phyloP scores from a whole-genome alignment of 345 rosid genomes.

The Citrus medica region DNA sequence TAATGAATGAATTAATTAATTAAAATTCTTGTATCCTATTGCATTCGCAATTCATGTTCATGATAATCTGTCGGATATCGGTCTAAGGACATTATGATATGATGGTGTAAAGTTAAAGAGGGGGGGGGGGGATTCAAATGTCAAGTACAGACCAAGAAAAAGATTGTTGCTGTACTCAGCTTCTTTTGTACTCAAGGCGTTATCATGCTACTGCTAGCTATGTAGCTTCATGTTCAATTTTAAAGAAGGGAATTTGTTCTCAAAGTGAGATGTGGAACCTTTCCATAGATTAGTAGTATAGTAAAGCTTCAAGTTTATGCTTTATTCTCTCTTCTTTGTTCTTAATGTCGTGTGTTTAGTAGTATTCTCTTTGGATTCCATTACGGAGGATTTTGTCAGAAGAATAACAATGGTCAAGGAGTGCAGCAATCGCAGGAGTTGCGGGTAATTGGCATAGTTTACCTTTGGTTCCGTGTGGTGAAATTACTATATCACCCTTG shows the following conservation, averaged over 20 bases:
- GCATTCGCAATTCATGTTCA: not conserved
- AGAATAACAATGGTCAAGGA: not conserved
- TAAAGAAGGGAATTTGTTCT: conserved; percentile 19
- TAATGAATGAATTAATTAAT: not conserved
- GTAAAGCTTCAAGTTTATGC: not conserved
- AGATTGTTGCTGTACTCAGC: not conserved
- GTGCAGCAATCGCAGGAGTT: not conserved
- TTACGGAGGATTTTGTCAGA: not conserved
- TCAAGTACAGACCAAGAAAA: conserved; percentile 15
- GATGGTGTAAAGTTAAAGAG: conserved; percentile 25
- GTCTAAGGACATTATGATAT: not conserved
- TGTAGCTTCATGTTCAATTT: not conserved
- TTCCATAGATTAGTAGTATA: not conserved
- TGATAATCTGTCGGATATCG: not conserved
- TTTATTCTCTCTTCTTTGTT: not conserved
- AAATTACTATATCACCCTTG: conserved; percentile 1
- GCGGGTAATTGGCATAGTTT: not conserved
- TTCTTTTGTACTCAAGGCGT: conserved; percentile 39
- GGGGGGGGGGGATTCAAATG: not conserved
- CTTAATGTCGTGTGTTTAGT: not conserved
- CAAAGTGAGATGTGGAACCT: not conserved
- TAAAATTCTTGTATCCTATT: not conserved
- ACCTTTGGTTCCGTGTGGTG: not conserved
- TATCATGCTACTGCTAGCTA: not conserved
- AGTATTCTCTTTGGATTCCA: conserved; percentile 5